These are phyloP conservation scores for Russula sp. DNA, from an alignment of 768 basidiomycete genomes.

Conservation along the genomic window DNA sequence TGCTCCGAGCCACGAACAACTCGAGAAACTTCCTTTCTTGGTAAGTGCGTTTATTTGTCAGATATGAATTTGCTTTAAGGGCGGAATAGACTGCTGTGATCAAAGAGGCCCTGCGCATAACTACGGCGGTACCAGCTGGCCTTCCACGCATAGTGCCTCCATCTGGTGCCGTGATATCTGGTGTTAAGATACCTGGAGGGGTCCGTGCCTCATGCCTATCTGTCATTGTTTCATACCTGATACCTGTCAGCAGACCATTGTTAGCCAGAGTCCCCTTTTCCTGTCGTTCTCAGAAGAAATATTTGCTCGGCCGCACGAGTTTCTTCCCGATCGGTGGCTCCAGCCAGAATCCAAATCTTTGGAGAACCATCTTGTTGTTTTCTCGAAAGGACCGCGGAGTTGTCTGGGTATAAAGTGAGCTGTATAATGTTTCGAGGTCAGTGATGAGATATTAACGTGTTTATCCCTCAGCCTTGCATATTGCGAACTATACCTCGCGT, in stretches of 20 bases:
- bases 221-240: neutral
- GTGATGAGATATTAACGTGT: neutral
- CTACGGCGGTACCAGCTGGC: neutral
- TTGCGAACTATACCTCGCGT: slow-evolving; percentile 29
- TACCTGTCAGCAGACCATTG: neutral
- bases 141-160: slow-evolving; percentile 18
- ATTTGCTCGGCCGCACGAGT: slow-evolving; percentile 23
- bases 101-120: slow-evolving; percentile 18
- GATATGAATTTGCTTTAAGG: neutral
- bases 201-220: slow-evolving; percentile 5
- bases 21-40: slow-evolving; percentile 23
- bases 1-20: slow-evolving; percentile 14
- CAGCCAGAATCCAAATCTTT: slow-evolving; percentile 10
- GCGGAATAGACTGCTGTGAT: slow-evolving; percentile 21
- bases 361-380: slow-evolving; percentile 23
- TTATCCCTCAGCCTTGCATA: slow-evolving; percentile 26
- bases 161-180: slow-evolving; percentile 18
- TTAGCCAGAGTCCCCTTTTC: slow-evolving; percentile 24
- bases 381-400: slow-evolving; percentile 30
- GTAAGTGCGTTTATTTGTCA: neutral
- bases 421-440: neutral
- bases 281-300: slow-evolving; percentile 17
- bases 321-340: slow-evolving; percentile 30
- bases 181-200: slow-evolving; percentile 17
- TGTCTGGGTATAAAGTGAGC: slow-evolving; percentile 31